phyloP scores from a whole-genome alignment of 331 rosid species.

The Stylosanthes scabra region DNA sequence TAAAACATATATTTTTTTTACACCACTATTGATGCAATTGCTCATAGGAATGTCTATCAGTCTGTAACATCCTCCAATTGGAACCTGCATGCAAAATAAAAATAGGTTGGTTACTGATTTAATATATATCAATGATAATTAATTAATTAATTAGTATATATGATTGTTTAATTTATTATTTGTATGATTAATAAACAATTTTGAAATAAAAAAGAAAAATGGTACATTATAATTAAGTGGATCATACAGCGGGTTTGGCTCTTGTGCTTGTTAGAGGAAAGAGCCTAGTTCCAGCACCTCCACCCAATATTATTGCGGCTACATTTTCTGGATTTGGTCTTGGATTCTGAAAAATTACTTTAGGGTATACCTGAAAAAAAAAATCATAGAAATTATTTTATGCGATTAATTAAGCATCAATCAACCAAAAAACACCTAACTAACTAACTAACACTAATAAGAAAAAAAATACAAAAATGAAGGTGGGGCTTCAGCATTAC shows the following conservation, averaged over 20 bases:
- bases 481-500: background rate
- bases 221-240: background rate
- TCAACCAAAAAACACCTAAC: background rate
- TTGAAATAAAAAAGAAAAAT: background rate
- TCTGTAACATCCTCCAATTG: slow-evolving; percentile 85
- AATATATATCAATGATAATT: background rate
- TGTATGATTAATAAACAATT: background rate
- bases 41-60: slow-evolving; percentile 87
- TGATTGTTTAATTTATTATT: no score
- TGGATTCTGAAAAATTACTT: slow-evolving; percentile 51
- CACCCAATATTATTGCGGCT: slow-evolving; percentile 87
- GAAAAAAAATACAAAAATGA: background rate
- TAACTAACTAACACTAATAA: background rate
- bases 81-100: slow-evolving; percentile 53
- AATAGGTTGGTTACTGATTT: background rate
- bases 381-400: slow-evolving; percentile 17
- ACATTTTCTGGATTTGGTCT: slow-evolving; percentile 71
- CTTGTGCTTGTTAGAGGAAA: slow-evolving; percentile 84
- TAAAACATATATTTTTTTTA: slow-evolving; percentile 66
- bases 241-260: slow-evolving; percentile 81
- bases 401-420: background rate
- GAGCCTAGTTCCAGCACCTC: slow-evolving; percentile 86
- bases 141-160: background rate
- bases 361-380: slow-evolving; percentile 46
- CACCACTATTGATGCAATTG: slow-evolving; percentile 88